Conservation (phyloP, 2,329 filamentous ascomycete genomes). For the Fusarium paranaense region DNA sequence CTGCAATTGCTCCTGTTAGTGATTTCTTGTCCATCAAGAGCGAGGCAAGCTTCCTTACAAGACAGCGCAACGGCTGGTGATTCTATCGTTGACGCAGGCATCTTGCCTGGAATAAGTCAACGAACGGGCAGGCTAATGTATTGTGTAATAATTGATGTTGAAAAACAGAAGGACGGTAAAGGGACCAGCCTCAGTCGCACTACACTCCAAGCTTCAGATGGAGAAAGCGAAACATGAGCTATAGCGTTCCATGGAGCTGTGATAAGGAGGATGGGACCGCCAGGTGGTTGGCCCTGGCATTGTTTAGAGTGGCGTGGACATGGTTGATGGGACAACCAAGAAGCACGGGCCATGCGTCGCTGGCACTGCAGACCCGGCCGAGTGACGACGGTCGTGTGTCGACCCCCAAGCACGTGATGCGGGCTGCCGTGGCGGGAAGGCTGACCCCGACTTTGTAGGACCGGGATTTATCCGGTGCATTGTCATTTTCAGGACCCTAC, state of each 20-base stretch:
- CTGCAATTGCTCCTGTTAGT: slow-evolving; percentile 56
- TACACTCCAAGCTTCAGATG: slow-evolving; percentile 31
- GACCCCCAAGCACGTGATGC: slow-evolving; percentile 44
- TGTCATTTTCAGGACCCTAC: slow-evolving; percentile 49
- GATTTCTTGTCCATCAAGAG: neutral
- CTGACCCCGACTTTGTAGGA: slow-evolving; percentile 31
- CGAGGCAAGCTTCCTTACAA: slow-evolving; percentile 59
- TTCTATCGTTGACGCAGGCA: slow-evolving; percentile 72
- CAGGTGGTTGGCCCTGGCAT: slow-evolving; percentile 19
- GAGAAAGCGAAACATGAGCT: slow-evolving; percentile 28
- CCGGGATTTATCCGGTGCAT: slow-evolving; percentile 47
- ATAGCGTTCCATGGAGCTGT: slow-evolving; percentile 27
- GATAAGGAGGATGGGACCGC: slow-evolving; percentile 22
- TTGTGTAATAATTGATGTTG: slow-evolving; percentile 5
- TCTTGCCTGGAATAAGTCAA: slow-evolving; percentile 50
- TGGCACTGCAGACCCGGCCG: neutral
- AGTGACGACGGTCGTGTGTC: neutral
- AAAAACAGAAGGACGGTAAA: slow-evolving; percentile 17
- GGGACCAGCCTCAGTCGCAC: slow-evolving; percentile 38
- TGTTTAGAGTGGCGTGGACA: slow-evolving; percentile 37
- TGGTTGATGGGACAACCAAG: slow-evolving; percentile 36
- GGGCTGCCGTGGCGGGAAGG: slow-evolving; percentile 16
- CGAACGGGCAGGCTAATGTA: slow-evolving; percentile 1
- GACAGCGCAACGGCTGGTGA: slow-evolving; percentile 75
- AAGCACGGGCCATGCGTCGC: slow-evolving; percentile 6